Percentiles rank a stretch among this genome's conserved stretches.
Evolutionary conservation across 768 basidiomycete genomes (phyloP).

Genomic region (Suillus subaureus): DNA sequence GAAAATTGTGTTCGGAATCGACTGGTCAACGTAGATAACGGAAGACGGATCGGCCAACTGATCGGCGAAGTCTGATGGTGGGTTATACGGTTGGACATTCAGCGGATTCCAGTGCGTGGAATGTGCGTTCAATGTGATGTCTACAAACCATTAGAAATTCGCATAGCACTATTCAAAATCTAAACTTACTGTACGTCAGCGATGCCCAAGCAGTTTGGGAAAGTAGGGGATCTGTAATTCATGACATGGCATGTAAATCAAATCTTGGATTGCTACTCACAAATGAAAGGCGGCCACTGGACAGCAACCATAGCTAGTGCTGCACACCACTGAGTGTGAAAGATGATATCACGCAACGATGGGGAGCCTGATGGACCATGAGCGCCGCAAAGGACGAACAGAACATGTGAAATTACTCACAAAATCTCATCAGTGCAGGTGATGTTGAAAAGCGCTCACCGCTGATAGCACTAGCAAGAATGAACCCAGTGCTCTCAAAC

Average conservation of each 20-base stretch:
- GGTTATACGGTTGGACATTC: constrained; percentile 53
- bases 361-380: constrained; percentile 69
- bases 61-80: constrained; percentile 69
- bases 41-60: constrained; percentile 74
- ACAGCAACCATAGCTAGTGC: constrained; percentile 92
- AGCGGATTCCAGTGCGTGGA: constrained; percentile 70
- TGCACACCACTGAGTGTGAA: constrained; percentile 93
- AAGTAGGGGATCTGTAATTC: constrained; percentile 77
- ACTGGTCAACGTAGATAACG: constrained; percentile 73
- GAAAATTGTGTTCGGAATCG: constrained; percentile 73
- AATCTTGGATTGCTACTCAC: constrained; percentile 46
- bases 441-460: constrained; percentile 86
- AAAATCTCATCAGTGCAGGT: constrained; percentile 86
- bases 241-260: not conserved
- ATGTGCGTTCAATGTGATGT: constrained; percentile 69
- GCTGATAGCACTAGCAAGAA: constrained; percentile 90
- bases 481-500: constrained; percentile 82
- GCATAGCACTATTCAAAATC: constrained; percentile 15
- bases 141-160: constrained; percentile 39
- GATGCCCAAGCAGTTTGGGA: constrained; percentile 90
- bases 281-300: constrained; percentile 91
- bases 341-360: constrained; percentile 87
- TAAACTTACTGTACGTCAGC: constrained; percentile 64
- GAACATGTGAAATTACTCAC: constrained; percentile 47
- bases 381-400: constrained; percentile 17